A percentile compares a stretch with the other conserved stretches of the same genome.
phyloP scores from a whole-genome alignment of 1,284 basidiomycete species.

The Singerocomus inundabilis region DNA sequence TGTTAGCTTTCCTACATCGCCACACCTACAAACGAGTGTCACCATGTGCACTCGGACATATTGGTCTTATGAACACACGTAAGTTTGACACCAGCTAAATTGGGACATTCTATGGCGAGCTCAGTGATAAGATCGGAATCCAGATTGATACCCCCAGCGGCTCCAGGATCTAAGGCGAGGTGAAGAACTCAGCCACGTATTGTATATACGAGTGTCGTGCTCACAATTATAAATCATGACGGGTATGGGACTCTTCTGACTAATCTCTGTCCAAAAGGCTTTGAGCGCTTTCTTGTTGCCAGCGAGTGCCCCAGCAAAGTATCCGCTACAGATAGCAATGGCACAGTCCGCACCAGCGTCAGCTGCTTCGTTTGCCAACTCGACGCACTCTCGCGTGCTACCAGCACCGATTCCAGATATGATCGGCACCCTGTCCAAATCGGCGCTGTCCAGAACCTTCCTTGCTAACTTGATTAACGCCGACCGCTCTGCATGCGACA shows the following conservation, averaged over 20 bases:
- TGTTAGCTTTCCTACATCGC: conserved; percentile 87
- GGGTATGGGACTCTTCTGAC: conserved; percentile 78
- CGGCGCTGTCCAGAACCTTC: conserved; percentile 66
- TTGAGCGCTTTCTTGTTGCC: conserved; percentile 67
- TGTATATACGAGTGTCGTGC: conserved; percentile 25
- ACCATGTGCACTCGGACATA: neutral
- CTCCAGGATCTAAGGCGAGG: conserved; percentile 65
- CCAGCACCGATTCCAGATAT: conserved; percentile 82
- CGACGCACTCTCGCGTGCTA: conserved; percentile 79
- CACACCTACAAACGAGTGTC: conserved; percentile 56
- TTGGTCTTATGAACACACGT: conserved; percentile 53
- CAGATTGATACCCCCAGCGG: conserved; percentile 80
- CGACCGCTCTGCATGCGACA: conserved; percentile 72
- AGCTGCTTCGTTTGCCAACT: conserved; percentile 72
- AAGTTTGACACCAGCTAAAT: conserved; percentile 82
- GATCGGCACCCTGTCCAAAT: conserved; percentile 61
- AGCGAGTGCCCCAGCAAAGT: conserved; percentile 76
- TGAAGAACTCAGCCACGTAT: conserved; percentile 1
- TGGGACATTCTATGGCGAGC: conserved; percentile 70
- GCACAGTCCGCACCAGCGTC: conserved; percentile 80
- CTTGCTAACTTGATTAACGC: conserved; percentile 71
- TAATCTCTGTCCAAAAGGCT: conserved; percentile 75
- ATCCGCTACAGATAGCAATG: conserved; percentile 85
- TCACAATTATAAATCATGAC: conserved; percentile 90
- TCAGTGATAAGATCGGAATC: conserved; percentile 84